A percentile compares a stretch with the other conserved stretches of the same genome.
Conservation (phyloP, 1,139 yeast genomes). For the Pichia sp. region DNA sequence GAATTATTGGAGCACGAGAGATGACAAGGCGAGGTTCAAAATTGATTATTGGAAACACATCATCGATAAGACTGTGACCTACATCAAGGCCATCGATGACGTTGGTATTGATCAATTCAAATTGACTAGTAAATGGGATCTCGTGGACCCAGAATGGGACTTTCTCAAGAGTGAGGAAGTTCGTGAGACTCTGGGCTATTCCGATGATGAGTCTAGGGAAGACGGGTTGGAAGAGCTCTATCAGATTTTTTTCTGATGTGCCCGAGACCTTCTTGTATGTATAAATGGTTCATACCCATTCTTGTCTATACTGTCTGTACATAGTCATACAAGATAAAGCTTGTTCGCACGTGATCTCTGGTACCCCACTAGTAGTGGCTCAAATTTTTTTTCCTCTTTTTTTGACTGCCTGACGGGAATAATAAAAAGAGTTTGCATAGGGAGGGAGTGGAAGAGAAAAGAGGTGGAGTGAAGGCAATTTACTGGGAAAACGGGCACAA, state of each 20-base stretch:
- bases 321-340: not conserved
- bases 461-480: not conserved
- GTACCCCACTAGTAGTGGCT: not conserved
- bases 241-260: constrained; percentile 5
- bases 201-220: not conserved
- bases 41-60: constrained; percentile 11
- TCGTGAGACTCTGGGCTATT: not conserved
- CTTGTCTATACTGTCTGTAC: not conserved
- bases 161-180: constrained; percentile 1
- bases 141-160: constrained; percentile 5
- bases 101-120: not conserved
- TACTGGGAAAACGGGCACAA: not conserved
- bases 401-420: not conserved
- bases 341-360: not conserved
- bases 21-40: not conserved
- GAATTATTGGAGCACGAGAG: not conserved
- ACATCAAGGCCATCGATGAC: not conserved
- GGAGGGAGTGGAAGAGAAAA: not conserved
- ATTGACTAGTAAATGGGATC: not conserved
- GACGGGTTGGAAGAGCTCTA: constrained; percentile 4
- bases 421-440: not conserved
- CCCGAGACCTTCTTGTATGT: not conserved
- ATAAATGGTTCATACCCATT: not conserved
- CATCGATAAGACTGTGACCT: constrained; percentile 8
- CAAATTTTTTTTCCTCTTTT: not conserved